Base-by-base conservation (phyloP, 768 basidiomycete species). In the Leucocoprinus sp. region DNA sequence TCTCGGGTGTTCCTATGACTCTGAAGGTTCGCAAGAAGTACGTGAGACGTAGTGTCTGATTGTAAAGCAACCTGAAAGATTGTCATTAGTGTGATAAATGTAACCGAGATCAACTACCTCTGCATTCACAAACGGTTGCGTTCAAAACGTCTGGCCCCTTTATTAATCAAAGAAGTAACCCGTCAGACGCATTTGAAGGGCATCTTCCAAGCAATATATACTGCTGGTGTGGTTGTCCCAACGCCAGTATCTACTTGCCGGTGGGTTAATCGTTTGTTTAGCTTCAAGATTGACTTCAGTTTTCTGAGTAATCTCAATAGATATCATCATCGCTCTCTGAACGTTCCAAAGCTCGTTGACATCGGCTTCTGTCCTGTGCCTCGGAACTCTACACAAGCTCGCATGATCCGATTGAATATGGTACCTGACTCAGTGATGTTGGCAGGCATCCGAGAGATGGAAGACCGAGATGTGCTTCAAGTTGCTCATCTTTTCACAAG, bases 51-150 rank as follows among this genome's bases (percentile, higher is more conserved):
- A 33, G 34, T 22, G 31, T 14, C 42, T 33, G n/a, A 8, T 41
- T 43, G 23, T 4, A 35, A 24, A 19, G 14, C 15, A 17, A 26
- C 17, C 23, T 31, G 4, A 15, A 42, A 8, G n/a, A 19, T 18
- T 36, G 18, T 37, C 49, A n/a, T 53, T 27, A 93, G 88, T 37
- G 64, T 70, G 4, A 73, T 98, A 57, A 67, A 64, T 22, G 78
- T 81, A 33, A 82, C 82, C 60, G 96, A 98, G 64, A 93, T 99
- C 68, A 99, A 98, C 63, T 98, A 89, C 64, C 83, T 99, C 40
- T 95, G 92, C 56, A 82, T 97, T 1, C 93, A 96, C 75, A 99
- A 99, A 70, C 97, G 96, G 64, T 68, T 98, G 27, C 84, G 96
- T 14, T 88, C 91, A 0, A 97, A 97, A 61, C 85, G 96, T 31